phyloP scores from a whole-genome alignment of 345 rosid species.

The Clausena lansium region DNA sequence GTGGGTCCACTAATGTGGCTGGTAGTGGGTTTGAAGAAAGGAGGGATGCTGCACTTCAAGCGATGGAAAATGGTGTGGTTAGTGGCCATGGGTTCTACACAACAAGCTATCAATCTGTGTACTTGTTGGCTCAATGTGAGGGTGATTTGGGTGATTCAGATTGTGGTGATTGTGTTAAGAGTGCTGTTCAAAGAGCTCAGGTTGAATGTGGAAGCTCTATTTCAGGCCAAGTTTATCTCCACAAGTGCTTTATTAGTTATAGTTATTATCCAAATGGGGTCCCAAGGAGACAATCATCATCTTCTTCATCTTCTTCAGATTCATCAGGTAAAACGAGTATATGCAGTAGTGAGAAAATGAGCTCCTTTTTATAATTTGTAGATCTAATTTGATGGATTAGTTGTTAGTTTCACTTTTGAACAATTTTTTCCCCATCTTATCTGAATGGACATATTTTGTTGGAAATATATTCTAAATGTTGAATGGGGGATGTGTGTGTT shows the following conservation, averaged over 20 bases:
- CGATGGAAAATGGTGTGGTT: slow-evolving; percentile 66
- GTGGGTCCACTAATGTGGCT: slow-evolving; percentile 59
- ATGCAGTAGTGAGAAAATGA: not conserved
- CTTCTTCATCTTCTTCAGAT: slow-evolving; percentile 37
- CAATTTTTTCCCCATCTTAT: not conserved
- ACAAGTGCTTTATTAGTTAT: slow-evolving; percentile 86
- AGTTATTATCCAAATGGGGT: slow-evolving; percentile 82
- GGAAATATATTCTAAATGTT: not conserved
- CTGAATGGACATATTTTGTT: not conserved
- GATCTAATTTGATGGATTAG: not conserved
- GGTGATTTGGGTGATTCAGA: slow-evolving; percentile 95
- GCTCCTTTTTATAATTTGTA: not conserved
- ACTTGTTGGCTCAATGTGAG: slow-evolving; percentile 86
- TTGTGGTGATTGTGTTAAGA: slow-evolving; percentile 76
- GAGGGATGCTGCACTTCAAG: slow-evolving; percentile 76
- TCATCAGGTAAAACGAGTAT: slow-evolving; percentile 40
- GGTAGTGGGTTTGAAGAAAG: slow-evolving; percentile 87
- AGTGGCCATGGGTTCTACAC: slow-evolving; percentile 72
- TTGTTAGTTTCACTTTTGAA: not conserved
- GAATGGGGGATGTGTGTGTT: not conserved
- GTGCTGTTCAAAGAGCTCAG: slow-evolving; percentile 79
- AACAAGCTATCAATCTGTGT: slow-evolving; percentile 61
- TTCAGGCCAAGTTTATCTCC: slow-evolving; percentile 83
- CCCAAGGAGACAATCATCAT: slow-evolving; percentile 52
- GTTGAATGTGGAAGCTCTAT: slow-evolving; percentile 87